Base-by-base conservation (phyloP, 768 basidiomycete species). In the Russula sp. region DNA sequence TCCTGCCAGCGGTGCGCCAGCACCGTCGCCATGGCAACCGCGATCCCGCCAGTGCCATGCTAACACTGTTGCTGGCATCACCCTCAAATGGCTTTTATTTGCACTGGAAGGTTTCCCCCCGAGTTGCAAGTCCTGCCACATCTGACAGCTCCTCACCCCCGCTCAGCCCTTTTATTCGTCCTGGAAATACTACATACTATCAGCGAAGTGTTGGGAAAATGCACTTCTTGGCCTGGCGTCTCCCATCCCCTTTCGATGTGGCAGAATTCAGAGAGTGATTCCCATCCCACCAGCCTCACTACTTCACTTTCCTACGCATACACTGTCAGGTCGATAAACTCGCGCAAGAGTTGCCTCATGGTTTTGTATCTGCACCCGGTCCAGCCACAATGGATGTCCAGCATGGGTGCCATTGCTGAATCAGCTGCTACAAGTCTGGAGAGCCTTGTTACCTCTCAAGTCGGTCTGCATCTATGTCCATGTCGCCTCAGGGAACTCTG, bases 291-390 rank as follows among this genome's bases (percentile, higher is more conserved):
- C 0, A 49, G 52, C 22, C 31, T 55, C 16, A 18, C 50, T 6
- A 57, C 34, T 10, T 58, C 52, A 0, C 7, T 35, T 10, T 59
- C 62, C 39, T 55, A 40, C 22, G 4, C 57, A 7, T 63, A 58
- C 45, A 58, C 62, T 10, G 57, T 50, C 52, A 59, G 8, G 39
- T 59, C 57, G 35, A 20, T 59, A 3, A 63, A n/a, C n/a, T n/a
- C n/a, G 59, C 56, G 51, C 56, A 63, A 63, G 44, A 63, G 62
- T 48, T 56, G 56, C n/a, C 34, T 57, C 56, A 40, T n/a, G 1
- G 57, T 59, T 11, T 27, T 27, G 45, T 59, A 59, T 58, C 57
- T 52, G 37, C 62, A 44, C 10, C 57, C 62, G 20, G 62, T 58
- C 16, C 51, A 56, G 11, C 45, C 52, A 27, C 35, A 8, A 16